Percentiles rank a stretch among this genome's conserved stretches.
Evolutionary conservation across 2,329 filamentous ascomycete genomes (phyloP).

Genomic region (Ophiosphaerella korrae): DNA sequence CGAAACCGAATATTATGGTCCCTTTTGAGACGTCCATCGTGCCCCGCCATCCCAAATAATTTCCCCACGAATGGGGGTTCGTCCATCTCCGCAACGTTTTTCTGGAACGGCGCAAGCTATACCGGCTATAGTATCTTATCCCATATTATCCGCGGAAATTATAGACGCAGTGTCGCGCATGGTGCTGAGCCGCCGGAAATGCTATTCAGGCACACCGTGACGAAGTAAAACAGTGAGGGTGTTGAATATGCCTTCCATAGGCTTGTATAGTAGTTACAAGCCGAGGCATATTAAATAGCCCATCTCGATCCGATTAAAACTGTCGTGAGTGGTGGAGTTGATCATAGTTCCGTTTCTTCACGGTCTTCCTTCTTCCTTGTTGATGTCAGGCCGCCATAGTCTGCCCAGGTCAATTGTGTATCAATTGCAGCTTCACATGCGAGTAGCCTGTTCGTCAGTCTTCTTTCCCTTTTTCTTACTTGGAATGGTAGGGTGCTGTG

Average conservation of each 20-base stretch:
- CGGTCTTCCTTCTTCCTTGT: slow-evolving; percentile 18
- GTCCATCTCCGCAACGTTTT: neutral
- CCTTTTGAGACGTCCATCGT: neutral
- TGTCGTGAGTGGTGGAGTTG: too few relatives aligned
- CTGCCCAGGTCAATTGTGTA: slow-evolving; percentile 48
- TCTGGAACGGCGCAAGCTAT: slow-evolving; percentile 2
- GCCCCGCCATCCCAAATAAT: neutral
- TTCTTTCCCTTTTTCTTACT: slow-evolving; percentile 3
- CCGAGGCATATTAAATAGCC: too few relatives aligned
- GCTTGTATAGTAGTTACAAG: too few relatives aligned
- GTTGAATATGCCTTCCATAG: too few relatives aligned
- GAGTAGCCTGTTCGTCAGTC: slow-evolving; percentile 21
- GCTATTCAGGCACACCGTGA: neutral
- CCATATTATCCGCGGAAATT: slow-evolving; percentile 1
- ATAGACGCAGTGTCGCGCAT: neutral
- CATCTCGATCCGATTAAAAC: too few relatives aligned
- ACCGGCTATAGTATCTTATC: slow-evolving; percentile 1
- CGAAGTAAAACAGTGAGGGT: neutral
- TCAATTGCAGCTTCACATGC: slow-evolving; percentile 39
- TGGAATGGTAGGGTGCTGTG: neutral
- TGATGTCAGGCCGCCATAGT: slow-evolving; percentile 52
- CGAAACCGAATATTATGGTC: slow-evolving; percentile 1
- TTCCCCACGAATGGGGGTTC: slow-evolving; percentile 2
- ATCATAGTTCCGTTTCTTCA: slow-evolving; percentile 28
- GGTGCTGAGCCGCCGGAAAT: slow-evolving; percentile 1